Base-by-base conservation (phyloP, 2,329 filamentous ascomycete species). In the Madurella mycetomatis region DNA sequence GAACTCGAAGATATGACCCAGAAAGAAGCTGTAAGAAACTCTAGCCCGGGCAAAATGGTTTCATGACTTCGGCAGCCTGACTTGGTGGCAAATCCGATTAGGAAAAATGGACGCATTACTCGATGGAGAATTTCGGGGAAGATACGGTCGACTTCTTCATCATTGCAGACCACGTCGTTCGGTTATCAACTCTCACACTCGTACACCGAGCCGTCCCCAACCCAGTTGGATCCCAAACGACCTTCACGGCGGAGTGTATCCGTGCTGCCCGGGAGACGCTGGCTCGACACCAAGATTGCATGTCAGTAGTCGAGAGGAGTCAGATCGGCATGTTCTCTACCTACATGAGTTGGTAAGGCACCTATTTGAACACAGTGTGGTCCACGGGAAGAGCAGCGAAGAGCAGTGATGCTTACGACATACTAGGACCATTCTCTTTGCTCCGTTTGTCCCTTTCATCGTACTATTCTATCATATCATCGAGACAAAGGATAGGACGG, bases 401-500 rank as follows among this genome's bases (percentile, higher is more conserved):
- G n/a, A 15, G 25, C n/a, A 9, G 9, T 9, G 13, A 15, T 37
- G 25, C 44, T 49, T 37, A 43, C 32, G 11, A 19, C n/a, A 16
- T n/a, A n/a, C 1, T 40, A 80, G 78, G 78, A 76, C 75, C 5
- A 69, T 81, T n/a, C 69, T 82, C 9, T 72, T 82, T 53, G 76
- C 78, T 1, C 82, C 80, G 0, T 83, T 84, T 60, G 77, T 80
- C 1, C 80, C 81, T 0, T 83, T 83, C 63, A 81, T 82, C 47
- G 77, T 82, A 19, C 67, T 84, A 16, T 83, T 84, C 64, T 80
- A 77, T 60, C 76, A 79, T 49, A 72, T 81, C 46, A 77, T 82
- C 44, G 79, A 84, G 59, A 77, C 78, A 0, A 75, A 68, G 2
- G 73, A 77, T 2, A 69, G 75, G 19, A 66, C 70, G 16, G 83